Conservation (phyloP, 805 yeast species). For the Hanseniaspora thailandica region DNA sequence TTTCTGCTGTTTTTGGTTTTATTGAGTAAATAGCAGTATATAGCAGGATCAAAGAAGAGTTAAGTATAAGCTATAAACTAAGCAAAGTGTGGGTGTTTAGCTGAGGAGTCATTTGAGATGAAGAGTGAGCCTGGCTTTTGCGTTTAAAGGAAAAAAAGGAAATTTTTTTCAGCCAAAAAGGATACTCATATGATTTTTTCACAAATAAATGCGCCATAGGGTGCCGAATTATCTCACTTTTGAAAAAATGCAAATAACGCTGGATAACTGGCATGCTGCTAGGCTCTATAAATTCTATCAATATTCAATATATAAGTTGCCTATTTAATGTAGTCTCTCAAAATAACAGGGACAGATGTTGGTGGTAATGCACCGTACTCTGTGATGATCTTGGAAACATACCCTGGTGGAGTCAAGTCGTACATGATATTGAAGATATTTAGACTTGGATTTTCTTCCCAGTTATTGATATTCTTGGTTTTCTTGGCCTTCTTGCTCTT, state of each 20-base stretch:
- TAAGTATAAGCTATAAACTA: no score
- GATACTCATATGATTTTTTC: background rate
- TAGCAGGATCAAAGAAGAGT: no score
- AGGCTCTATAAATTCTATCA: background rate
- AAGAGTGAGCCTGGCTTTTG: background rate
- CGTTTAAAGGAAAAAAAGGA: background rate
- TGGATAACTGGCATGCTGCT: no score
- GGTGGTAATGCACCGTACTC: conserved; percentile 96
- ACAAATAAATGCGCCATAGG: background rate
- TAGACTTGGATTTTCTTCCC: conserved; percentile 53
- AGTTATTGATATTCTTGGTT: conserved; percentile 41
- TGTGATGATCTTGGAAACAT: conserved; percentile 86
- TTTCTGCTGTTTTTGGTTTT: no score
- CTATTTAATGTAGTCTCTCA: conserved; percentile 67
- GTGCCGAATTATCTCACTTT: background rate
- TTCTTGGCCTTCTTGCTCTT: conserved; percentile 26
- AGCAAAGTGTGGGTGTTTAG: no score
- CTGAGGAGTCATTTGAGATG: background rate
- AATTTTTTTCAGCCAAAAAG: background rate
- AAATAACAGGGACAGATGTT: conserved; percentile 92
- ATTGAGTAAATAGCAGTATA: no score
- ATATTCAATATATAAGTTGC: no score
- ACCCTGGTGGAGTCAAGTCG: conserved; percentile 88
- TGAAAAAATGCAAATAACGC: background rate
- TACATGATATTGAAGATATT: conserved; percentile 76